Percentiles rank a stretch among this genome's conserved stretches.
Evolutionary conservation across 2,329 filamentous ascomycete genomes (phyloP).

Genomic region (Aspergillus hiratsukae): DNA sequence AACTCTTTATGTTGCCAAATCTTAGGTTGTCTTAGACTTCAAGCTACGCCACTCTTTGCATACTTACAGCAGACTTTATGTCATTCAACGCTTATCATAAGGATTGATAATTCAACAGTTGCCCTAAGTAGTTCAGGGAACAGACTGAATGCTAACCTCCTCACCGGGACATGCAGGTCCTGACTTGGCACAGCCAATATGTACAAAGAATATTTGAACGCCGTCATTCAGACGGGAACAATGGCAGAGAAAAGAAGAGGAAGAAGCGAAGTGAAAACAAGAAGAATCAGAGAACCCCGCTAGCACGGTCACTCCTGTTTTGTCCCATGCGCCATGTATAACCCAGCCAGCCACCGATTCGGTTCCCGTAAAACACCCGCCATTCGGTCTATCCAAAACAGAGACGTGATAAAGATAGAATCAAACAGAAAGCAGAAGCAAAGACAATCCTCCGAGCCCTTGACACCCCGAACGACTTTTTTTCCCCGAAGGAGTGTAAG

Average conservation of each 20-base stretch:
- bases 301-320: constrained; percentile 23
- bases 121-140: not conserved
- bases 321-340: constrained; percentile 25
- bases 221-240: constrained; percentile 10
- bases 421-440: constrained; percentile 14
- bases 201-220: constrained; percentile 24
- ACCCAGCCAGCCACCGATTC: constrained; percentile 19
- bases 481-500: constrained; percentile 5
- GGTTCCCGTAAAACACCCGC: constrained; percentile 24
- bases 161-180: not conserved
- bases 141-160: not conserved
- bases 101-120: not conserved
- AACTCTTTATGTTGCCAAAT: not conserved
- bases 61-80: not conserved
- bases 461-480: not conserved
- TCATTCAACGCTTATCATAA: not conserved
- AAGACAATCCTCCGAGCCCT: constrained; percentile 3
- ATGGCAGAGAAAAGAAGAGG: constrained; percentile 11
- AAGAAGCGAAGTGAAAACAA: constrained; percentile 12
- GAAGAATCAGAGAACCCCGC: constrained; percentile 21
- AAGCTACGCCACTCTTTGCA: not conserved
- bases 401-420: constrained; percentile 7
- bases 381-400: constrained; percentile 32
- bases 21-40: not conserved
- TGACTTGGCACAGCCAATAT: constrained; percentile 20